phyloP scores from a whole-genome alignment of 306 rosid genomes.

The Mimosa bimucronata region DNA sequence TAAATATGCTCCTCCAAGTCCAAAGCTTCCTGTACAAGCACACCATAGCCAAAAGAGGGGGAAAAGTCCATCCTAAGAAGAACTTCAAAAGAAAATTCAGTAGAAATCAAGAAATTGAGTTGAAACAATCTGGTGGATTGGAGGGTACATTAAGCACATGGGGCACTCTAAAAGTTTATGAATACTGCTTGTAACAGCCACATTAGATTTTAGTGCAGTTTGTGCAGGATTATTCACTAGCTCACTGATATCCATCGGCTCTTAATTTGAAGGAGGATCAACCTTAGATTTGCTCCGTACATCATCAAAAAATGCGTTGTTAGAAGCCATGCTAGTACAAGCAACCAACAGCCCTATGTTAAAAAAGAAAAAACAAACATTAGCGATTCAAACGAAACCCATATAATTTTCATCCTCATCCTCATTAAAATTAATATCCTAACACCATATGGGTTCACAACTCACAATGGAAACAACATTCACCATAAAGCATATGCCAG shows the following conservation, averaged over 20 bases:
- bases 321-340: conserved; percentile 60
- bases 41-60: too few relatives aligned
- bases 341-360: conserved; percentile 36
- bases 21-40: too few relatives aligned
- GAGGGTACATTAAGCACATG: conserved; percentile 96
- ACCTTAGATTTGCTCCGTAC: conserved; percentile 71
- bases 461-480: neutral
- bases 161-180: conserved; percentile 96
- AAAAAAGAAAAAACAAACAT: neutral
- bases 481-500: neutral
- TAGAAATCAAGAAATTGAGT: too few relatives aligned
- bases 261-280: conserved; percentile 81
- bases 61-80: too few relatives aligned
- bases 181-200: conserved; percentile 77
- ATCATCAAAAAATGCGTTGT: conserved; percentile 72
- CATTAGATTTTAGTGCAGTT: conserved; percentile 60
- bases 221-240: conserved; percentile 61
- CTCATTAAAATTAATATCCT: neutral
- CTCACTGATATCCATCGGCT: conserved; percentile 62
- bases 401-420: neutral
- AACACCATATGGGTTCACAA: neutral
- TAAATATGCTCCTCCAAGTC: too few relatives aligned
- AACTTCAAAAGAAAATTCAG: too few relatives aligned
- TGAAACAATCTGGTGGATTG: conserved; percentile 86
- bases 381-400: neutral